Evolutionary conservation across 306 rosid genomes (phyloP).

Genomic region (Gynostemma pentaphyllum): DNA sequence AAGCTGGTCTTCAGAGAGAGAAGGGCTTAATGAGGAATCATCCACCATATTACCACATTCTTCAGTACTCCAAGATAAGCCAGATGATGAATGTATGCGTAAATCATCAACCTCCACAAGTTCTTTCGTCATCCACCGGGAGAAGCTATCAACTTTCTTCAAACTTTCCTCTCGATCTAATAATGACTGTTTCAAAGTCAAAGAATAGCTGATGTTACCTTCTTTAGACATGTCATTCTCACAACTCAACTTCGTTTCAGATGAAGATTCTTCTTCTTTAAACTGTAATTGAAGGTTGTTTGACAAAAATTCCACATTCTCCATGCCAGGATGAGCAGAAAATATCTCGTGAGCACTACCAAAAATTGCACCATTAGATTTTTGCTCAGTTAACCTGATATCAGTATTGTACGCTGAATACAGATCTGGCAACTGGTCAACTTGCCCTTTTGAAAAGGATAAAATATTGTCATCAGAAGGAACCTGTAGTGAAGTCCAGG

Average conservation of each 20-base stretch:
- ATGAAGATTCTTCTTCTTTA: conserved; percentile 28
- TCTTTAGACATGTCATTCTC: conserved; percentile 28
- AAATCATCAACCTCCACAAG: conserved; percentile 73
- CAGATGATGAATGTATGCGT: conserved; percentile 66
- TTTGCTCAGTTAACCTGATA: conserved; percentile 21
- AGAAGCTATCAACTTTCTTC: conserved; percentile 90
- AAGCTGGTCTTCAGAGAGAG: conserved; percentile 78
- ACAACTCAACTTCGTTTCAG: conserved; percentile 17
- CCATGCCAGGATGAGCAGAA: conserved; percentile 22
- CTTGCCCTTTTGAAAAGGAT: conserved; percentile 30
- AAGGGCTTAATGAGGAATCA: conserved; percentile 72
- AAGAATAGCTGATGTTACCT: conserved; percentile 41
- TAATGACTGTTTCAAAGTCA: conserved; percentile 41
- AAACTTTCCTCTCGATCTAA: conserved; percentile 52
- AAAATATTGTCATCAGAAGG: conserved; percentile 41
- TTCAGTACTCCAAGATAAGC: conserved; percentile 69
- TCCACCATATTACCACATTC: conserved; percentile 52
- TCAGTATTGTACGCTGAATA: conserved; percentile 30
- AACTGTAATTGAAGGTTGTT: conserved; percentile 22
- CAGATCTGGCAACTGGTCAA: conserved; percentile 35
- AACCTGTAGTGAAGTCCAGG: conserved; percentile 29
- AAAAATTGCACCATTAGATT: conserved; percentile 18
- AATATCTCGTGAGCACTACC: conserved; percentile 22
- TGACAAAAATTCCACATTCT: conserved; percentile 25
- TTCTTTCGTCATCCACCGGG: conserved; percentile 66